phyloP scores from a whole-genome alignment of 768 basidiomycete species.

The Russula lepida region DNA sequence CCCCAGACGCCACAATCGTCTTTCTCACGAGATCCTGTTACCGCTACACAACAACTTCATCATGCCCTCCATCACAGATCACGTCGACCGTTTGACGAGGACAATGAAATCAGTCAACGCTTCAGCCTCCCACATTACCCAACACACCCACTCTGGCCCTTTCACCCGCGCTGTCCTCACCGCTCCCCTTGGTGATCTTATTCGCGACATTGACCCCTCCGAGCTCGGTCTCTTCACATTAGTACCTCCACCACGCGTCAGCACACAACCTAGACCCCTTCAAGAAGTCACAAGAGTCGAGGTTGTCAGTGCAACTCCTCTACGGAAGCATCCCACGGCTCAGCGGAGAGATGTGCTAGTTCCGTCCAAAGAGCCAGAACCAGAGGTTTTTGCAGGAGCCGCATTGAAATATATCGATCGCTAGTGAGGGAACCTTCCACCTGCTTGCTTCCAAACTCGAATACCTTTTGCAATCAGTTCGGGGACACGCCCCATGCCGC shows the following conservation, averaged over 20 bases:
- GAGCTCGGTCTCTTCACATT: conserved; percentile 74
- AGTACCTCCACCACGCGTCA: conserved; percentile 31
- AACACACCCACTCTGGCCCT: conserved; percentile 26
- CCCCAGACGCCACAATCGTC: not conserved
- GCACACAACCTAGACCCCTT: conserved; percentile 22
- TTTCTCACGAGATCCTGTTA: conserved; percentile 1
- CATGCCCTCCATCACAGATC: conserved; percentile 55
- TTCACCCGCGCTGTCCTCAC: conserved; percentile 62
- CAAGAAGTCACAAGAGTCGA: conserved; percentile 52
- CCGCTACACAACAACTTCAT: too few relatives aligned
- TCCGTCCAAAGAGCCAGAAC: conserved; percentile 44
- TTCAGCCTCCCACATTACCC: conserved; percentile 31
- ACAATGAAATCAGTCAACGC: conserved; percentile 45
- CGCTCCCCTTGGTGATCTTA: conserved; percentile 60
- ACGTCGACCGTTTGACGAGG: conserved; percentile 55
- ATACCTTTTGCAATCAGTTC: conserved; percentile 4
- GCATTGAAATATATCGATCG: conserved; percentile 69
- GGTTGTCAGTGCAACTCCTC: conserved; percentile 64
- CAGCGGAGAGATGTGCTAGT: conserved; percentile 27
- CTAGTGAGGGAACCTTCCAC: conserved; percentile 44
- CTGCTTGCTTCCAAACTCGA: not conserved
- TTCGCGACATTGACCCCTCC: conserved; percentile 69
- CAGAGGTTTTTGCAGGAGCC: conserved; percentile 69
- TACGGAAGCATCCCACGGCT: conserved; percentile 41
- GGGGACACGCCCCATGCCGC: conserved; percentile 43